These are phyloP conservation scores for Balansia obtecta DNA, from an alignment of 2,329 filamentous ascomycete species.

Conservation along the genomic window DNA sequence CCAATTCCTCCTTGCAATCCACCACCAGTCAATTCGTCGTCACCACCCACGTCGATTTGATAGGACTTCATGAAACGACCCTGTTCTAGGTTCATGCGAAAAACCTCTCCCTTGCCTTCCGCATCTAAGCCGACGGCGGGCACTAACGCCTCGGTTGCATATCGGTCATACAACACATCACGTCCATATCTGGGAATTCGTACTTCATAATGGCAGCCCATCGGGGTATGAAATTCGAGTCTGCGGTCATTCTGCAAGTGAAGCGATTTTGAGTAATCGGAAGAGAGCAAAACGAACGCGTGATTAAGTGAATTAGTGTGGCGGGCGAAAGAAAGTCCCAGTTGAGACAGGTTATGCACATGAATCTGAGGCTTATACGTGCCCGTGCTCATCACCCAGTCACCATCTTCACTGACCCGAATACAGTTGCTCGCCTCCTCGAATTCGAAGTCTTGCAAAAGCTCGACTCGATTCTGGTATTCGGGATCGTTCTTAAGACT, in stretches of 20 bases:
- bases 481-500: constrained; percentile 87
- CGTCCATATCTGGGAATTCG: constrained; percentile 86
- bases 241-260: constrained; percentile 87
- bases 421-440: constrained; percentile 90
- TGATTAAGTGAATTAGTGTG: constrained; percentile 89
- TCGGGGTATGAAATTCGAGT: constrained; percentile 85
- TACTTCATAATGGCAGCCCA: constrained; percentile 78
- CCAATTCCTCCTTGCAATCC: constrained; percentile 79
- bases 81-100: constrained; percentile 79
- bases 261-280: constrained; percentile 86
- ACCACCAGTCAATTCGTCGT: constrained; percentile 58
- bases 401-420: constrained; percentile 82
- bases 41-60: constrained; percentile 77
- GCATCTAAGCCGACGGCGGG: constrained; percentile 78
- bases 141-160: constrained; percentile 72
- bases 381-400: constrained; percentile 95
- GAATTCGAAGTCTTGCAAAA: constrained; percentile 96
- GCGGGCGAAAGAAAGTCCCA: constrained; percentile 84
- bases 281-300: constrained; percentile 77
- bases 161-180: constrained; percentile 73
- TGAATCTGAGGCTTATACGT: constrained; percentile 63
- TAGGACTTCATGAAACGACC: constrained; percentile 93
- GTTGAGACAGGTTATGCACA: constrained; percentile 84
- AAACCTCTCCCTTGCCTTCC: constrained; percentile 84
- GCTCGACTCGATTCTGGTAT: constrained; percentile 84